phyloP scores from a whole-genome alignment of 495 filamentous ascomycete species.

The Tuber melanosporum region DNA sequence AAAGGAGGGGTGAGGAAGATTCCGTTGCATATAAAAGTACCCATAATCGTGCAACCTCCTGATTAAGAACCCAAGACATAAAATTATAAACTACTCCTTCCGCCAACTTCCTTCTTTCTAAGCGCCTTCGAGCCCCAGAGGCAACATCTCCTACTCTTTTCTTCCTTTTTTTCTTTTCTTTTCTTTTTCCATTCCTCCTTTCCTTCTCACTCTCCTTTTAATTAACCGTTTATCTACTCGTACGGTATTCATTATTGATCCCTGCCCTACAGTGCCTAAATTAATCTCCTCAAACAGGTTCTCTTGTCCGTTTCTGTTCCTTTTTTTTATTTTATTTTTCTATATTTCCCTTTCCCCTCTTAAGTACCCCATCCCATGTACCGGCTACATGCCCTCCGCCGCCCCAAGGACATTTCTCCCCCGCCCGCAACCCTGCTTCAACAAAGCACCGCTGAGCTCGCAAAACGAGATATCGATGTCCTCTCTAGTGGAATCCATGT shows the following conservation, averaged over 20 bases:
- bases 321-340: slow-evolving; percentile 8
- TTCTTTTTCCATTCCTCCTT: slow-evolving; percentile 33
- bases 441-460: not conserved
- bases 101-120: not conserved
- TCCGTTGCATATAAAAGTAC: not conserved
- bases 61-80: not conserved
- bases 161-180: slow-evolving; percentile 41
- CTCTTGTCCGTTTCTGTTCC: not conserved
- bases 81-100: not conserved
- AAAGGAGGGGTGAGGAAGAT: not conserved
- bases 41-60: not conserved
- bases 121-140: not conserved
- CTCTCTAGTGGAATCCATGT: slow-evolving; percentile 29
- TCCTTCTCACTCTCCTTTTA: slow-evolving; percentile 12
- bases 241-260: not conserved
- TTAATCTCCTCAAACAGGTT: not conserved
- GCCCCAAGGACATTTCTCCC: not conserved
- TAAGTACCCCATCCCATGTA: slow-evolving; percentile 8
- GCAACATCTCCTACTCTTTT: slow-evolving; percentile 43
- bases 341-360: slow-evolving; percentile 30
- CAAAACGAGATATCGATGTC: slow-evolving; percentile 21
- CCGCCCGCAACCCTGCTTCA: not conserved
- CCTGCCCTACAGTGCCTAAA: slow-evolving; percentile 22
- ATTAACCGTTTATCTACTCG: slow-evolving; percentile 8
- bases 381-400: slow-evolving; percentile 4